Conservation (phyloP, 2,329 filamentous ascomycete species). For the Aureobasidium mangrovei region DNA sequence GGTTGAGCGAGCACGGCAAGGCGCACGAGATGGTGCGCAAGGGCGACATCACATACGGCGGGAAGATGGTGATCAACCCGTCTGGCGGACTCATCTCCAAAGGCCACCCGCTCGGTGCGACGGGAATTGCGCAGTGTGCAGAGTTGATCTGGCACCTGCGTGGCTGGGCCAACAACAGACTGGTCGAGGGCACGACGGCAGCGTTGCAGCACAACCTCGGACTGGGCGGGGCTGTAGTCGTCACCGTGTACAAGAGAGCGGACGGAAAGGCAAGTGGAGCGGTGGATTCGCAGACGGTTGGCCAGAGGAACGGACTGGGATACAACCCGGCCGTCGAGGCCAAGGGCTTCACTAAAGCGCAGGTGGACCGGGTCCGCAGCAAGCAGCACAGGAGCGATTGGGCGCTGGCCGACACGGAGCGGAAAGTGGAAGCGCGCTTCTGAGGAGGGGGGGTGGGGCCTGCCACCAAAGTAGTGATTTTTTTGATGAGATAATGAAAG, state of each 20-base stretch:
- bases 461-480: not conserved
- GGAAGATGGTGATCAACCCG: slow-evolving; percentile 76
- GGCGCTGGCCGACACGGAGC: slow-evolving; percentile 67
- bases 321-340: slow-evolving; percentile 91
- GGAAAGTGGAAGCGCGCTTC: slow-evolving; percentile 66
- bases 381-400: slow-evolving; percentile 59
- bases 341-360: slow-evolving; percentile 73
- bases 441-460: slow-evolving; percentile 24
- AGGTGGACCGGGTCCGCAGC: slow-evolving; percentile 60
- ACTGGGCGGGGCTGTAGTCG: slow-evolving; percentile 80
- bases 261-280: slow-evolving; percentile 59
- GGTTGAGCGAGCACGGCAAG: slow-evolving; percentile 66
- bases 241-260: slow-evolving; percentile 78
- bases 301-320: slow-evolving; percentile 58
- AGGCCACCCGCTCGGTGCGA: slow-evolving; percentile 88
- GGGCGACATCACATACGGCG: slow-evolving; percentile 87
- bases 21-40: slow-evolving; percentile 82
- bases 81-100: slow-evolving; percentile 93
- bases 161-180: slow-evolving; percentile 90
- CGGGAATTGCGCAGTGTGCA: slow-evolving; percentile 89
- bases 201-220: slow-evolving; percentile 91
- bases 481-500: not conserved
- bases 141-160: slow-evolving; percentile 93
- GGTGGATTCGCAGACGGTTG: slow-evolving; percentile 56
- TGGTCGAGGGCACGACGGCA: slow-evolving; percentile 57